Conservation (phyloP, 352 stramenopile genomes). For the Globisporangium parvum region DNA sequence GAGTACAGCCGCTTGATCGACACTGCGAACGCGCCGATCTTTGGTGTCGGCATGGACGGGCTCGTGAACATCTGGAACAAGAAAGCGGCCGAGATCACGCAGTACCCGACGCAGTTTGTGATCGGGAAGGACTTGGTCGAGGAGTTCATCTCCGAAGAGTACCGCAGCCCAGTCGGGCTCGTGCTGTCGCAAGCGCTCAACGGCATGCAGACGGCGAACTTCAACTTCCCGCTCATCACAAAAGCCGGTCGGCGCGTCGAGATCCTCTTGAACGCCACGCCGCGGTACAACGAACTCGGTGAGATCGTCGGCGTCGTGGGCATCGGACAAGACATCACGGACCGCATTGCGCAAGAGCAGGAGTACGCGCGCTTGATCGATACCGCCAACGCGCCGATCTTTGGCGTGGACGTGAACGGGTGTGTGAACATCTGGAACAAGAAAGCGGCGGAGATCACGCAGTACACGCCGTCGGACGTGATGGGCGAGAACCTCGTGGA, state of each 20-base stretch:
- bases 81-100: conserved; percentile 87
- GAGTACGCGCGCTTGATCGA: conserved; percentile 56
- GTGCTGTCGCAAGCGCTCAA: conserved; percentile 60
- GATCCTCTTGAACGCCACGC: conserved; percentile 84
- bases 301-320: conserved; percentile 60
- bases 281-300: background rate
- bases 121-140: conserved; percentile 87
- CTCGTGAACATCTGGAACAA: conserved; percentile 90
- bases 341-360: conserved; percentile 31
- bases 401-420: conserved; percentile 38
- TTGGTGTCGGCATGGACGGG: conserved; percentile 79
- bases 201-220: conserved; percentile 71
- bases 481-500: conserved; percentile 49
- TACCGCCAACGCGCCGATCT: conserved; percentile 67
- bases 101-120: conserved; percentile 87
- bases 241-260: conserved; percentile 74
- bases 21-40: conserved; percentile 87
- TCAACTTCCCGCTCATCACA: conserved; percentile 82
- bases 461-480: background rate
- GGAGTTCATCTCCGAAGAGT: conserved; percentile 85
- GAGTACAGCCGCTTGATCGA: conserved; percentile 87
- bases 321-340: conserved; percentile 61
- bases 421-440: background rate
- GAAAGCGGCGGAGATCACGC: conserved; percentile 1
- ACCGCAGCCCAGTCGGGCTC: conserved; percentile 46